These are phyloP conservation scores for Trametes coccinea DNA, from an alignment of 768 basidiomycete species.

Conservation along the genomic window DNA sequence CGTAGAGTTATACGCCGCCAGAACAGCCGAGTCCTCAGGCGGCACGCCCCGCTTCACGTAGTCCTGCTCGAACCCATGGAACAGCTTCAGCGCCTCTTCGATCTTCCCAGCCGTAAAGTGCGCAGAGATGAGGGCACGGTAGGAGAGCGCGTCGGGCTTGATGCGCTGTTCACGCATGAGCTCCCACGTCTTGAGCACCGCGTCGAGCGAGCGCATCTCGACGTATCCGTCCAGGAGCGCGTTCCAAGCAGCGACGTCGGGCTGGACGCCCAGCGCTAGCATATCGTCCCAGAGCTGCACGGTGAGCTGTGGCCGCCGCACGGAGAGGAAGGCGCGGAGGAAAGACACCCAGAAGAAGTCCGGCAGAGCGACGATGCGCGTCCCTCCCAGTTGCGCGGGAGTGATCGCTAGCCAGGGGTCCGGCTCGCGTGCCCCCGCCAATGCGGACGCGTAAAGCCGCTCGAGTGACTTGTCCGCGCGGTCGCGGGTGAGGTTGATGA, in stretches of 20 bases:
- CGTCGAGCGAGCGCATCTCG: constrained; percentile 47
- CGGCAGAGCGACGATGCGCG: constrained; percentile 51
- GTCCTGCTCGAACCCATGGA: constrained; percentile 49
- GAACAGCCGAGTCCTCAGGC: constrained; percentile 12
- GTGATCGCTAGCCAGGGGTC: constrained; percentile 56
- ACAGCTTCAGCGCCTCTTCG: constrained; percentile 51
- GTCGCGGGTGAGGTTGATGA: constrained; percentile 45
- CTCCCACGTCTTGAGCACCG: constrained; percentile 63
- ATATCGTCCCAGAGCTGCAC: constrained; percentile 72
- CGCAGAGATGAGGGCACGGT: constrained; percentile 68
- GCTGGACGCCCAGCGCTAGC: constrained; percentile 44
- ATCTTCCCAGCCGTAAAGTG: constrained; percentile 53
- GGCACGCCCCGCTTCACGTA: constrained; percentile 26
- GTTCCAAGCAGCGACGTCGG: constrained; percentile 67
- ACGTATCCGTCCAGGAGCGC: constrained; percentile 67
- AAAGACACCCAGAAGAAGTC: constrained; percentile 66
- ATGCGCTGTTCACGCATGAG: constrained; percentile 59
- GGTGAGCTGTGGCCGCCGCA: constrained; percentile 56
- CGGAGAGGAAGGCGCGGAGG: constrained; percentile 61
- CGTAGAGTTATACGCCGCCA: constrained; percentile 71
- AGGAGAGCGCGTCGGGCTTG: constrained; percentile 60
- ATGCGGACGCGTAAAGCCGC: constrained; percentile 51
- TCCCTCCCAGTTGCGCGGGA: constrained; percentile 15
- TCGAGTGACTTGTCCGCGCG: constrained; percentile 38
- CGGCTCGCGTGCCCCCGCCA: constrained; percentile 50